phyloP scores from a whole-genome alignment of 495 filamentous ascomycete species.

The Chaetomium fimeti region DNA sequence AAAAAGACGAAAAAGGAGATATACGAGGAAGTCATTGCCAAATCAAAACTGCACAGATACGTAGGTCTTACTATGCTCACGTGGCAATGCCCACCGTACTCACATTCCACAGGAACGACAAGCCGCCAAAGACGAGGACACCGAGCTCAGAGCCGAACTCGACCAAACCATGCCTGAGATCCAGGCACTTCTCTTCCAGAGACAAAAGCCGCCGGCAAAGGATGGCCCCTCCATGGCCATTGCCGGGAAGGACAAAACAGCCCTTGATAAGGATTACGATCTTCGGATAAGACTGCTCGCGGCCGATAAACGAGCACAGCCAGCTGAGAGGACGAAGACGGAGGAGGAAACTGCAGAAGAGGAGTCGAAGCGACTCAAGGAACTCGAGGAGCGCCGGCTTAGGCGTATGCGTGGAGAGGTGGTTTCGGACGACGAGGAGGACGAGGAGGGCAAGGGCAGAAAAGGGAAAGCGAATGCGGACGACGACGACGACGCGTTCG shows the following conservation, averaged over 20 bases:
- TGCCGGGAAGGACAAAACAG: conserved; percentile 60
- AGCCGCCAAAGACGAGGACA: conserved; percentile 88
- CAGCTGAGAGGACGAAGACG: conserved; percentile 85
- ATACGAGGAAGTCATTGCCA: conserved; percentile 95
- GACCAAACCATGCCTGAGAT: conserved; percentile 75
- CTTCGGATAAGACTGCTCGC: conserved; percentile 74
- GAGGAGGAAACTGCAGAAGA: conserved; percentile 80
- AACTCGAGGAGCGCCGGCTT: conserved; percentile 73
- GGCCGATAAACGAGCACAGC: conserved; percentile 75
- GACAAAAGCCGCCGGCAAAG: conserved; percentile 28
- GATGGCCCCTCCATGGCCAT: conserved; percentile 44
- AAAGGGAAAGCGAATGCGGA: conserved; percentile 42
- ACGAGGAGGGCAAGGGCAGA: conserved; percentile 40
- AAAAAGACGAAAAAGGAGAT: conserved; percentile 95
- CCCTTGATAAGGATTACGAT: conserved; percentile 81
- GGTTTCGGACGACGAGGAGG: conserved; percentile 51
- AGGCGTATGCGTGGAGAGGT: conserved; percentile 71
- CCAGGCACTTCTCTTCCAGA: conserved; percentile 62
- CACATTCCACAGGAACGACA: conserved; percentile 55
- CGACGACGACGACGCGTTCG: conserved; percentile 28
- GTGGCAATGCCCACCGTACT: background rate
- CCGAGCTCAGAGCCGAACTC: conserved; percentile 60
- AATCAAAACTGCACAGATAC: conserved; percentile 91
- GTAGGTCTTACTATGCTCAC: conserved; percentile 44
- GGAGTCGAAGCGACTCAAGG: conserved; percentile 69